Evolutionary conservation across 2,329 filamentous ascomycete species (phyloP).

Genomic region (Metarhizium guizhouense): DNA sequence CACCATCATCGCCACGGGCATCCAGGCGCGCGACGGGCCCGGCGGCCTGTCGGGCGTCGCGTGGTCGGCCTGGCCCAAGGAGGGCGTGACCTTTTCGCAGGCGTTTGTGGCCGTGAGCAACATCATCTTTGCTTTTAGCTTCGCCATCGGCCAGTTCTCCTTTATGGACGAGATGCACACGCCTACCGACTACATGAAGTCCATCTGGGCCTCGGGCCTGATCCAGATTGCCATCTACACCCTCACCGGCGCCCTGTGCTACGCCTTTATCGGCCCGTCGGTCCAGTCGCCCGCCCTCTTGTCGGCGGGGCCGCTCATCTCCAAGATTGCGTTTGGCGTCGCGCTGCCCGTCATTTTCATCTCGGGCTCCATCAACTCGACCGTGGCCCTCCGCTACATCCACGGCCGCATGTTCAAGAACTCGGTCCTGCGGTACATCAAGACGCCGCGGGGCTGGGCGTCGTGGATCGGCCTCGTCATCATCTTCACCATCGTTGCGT

Average conservation of each 20-base stretch:
- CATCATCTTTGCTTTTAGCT: slow-evolving; percentile 57
- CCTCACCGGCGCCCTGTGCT: slow-evolving; percentile 52
- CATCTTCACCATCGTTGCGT: slow-evolving; percentile 50
- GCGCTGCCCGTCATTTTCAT: slow-evolving; percentile 60
- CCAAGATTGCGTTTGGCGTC: slow-evolving; percentile 56
- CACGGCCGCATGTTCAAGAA: slow-evolving; percentile 27
- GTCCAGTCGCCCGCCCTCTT: slow-evolving; percentile 56
- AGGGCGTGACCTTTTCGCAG: slow-evolving; percentile 33
- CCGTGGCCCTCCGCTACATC: slow-evolving; percentile 27
- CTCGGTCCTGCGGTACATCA: slow-evolving; percentile 26
- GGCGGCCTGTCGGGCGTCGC: slow-evolving; percentile 13
- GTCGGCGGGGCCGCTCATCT: slow-evolving; percentile 44
- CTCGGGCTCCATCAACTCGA: slow-evolving; percentile 54
- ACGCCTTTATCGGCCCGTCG: slow-evolving; percentile 50
- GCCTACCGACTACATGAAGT: slow-evolving; percentile 29
- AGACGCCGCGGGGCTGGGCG: slow-evolving; percentile 29
- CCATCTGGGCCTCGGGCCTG: slow-evolving; percentile 47
- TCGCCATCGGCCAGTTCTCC: slow-evolving; percentile 32
- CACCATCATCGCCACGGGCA: slow-evolving; percentile 52
- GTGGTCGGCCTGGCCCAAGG: slow-evolving; percentile 28
- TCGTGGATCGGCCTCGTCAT: slow-evolving; percentile 50
- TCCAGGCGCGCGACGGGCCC: slow-evolving; percentile 19
- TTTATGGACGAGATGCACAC: slow-evolving; percentile 38
- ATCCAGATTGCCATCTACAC: slow-evolving; percentile 53
- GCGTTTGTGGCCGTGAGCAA: slow-evolving; percentile 50